Base-by-base conservation (phyloP, 768 basidiomycete genomes). In the Cyclocybe cylindracea region DNA sequence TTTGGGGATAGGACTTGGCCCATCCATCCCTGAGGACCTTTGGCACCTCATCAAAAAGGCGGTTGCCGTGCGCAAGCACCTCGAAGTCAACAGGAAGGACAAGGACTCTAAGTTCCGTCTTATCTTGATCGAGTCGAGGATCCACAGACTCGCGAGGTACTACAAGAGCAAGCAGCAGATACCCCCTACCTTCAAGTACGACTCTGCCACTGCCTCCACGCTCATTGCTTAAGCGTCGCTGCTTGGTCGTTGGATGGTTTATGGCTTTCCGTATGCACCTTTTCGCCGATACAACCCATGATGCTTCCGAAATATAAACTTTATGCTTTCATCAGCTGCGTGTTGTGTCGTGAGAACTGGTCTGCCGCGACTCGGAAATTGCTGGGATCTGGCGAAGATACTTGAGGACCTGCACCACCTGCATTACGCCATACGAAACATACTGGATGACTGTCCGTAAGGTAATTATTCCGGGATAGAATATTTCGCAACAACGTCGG, bases 31-130 rank as follows among this genome's bases (percentile, higher is more conserved):
- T 64, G 96, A 99, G 85, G 96, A 97, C 84, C 89, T 98, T 57
- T 97, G 93, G 89, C 89, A 94, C 84, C 87, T 97, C 74, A 89
- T 98, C 85, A 98, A 98, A 87, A 99, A 98, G 87, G 96, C 96
- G 72, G 94, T 99, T 68, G 82, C 92, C 65, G 94, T 99, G 68
- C 94, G 95, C 77, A 98, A 98, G 83, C 96, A 98, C 77, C 85
- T 99, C 63, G 93, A 97, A 75, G 80, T 83, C 66, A 98, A 97
- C 89, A 87, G 96, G 71, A 96, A 95, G 75, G 96, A 99, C 84
- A 96, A 94, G 82, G 95, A 98, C 83, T 92, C 91, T 73, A 96
- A 80, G 72, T 82, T 82, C 76, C 92, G 95, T 71, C 87, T 98
- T 66, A 98, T 98, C 80, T 79, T 98, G 65, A 96, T 99, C 82